Base-by-base conservation (phyloP, 176 grass and related monocot species). In the Hordeum vulgare region DNA sequence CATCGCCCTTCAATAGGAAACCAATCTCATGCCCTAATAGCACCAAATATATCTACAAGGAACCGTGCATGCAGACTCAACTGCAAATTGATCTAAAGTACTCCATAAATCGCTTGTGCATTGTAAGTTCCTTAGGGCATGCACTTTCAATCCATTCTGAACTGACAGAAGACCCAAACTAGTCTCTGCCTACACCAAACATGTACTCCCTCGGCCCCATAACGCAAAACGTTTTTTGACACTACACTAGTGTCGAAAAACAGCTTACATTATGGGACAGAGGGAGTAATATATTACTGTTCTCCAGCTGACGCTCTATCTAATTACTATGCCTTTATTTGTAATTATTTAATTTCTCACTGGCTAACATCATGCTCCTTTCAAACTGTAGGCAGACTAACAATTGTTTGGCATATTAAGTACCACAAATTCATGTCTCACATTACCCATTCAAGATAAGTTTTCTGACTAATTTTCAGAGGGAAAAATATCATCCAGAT, bases 331-430 rank as follows among this genome's bases (percentile, higher is more conserved):
- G 23, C 37, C 17, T 31, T 45, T 44, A 20, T 77, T 77, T 7
- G 12, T 17, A 17, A 13, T 14, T 35, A 34, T 53, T 39, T 5
- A 31, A 75, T 34, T 60, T 37, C 31, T 39, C 54, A 60, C 35
- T 60, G 51, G n/a, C 33, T 59, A 56, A 24, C 42, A 20, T 51
- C 8, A 78, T 28, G 36, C 37, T 21, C 27, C 25, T 41, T 26
- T 69, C 37, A 53, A 53, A 81, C 47, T 37, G 64, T 57, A 68
- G 20, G 33, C 61, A 54, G 6, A 68, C 20, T 53, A 66, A 53
- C 41, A 68, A 54, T 81, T 56, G 13, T 2, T 81, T 68, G 63
- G 21, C 44, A 68, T 56, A 67, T 80, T 68, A 67, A 67, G 78
- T 1, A 67, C 42, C 35, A 15, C 11, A 80, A 79, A 76, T 57